Conservation (phyloP, 768 basidiomycete species). For the Strobilomyces confusus region DNA sequence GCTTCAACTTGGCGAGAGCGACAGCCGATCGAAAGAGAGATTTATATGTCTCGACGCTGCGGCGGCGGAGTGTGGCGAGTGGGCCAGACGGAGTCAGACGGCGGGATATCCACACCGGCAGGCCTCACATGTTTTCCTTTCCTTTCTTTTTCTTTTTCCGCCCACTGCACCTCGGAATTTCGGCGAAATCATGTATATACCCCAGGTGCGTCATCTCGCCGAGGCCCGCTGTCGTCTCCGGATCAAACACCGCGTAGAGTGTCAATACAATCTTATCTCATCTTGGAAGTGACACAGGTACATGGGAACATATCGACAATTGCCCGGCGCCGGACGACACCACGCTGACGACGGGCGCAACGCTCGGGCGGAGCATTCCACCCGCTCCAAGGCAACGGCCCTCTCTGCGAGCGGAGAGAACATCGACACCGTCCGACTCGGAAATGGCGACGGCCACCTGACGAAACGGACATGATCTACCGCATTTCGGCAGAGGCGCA, state of each 20-base stretch:
- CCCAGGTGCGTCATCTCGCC: conserved; percentile 30
- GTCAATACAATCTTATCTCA: conserved; percentile 24
- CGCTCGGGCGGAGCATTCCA: neutral
- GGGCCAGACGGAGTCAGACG: neutral
- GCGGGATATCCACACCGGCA: neutral
- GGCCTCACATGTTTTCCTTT: neutral
- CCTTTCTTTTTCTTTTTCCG: neutral
- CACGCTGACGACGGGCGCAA: neutral
- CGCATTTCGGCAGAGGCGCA: neutral
- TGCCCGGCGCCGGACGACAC: too few relatives aligned
- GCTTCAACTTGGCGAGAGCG: neutral
- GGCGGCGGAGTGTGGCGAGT: neutral
- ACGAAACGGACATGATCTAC: neutral
- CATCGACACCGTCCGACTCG: too few relatives aligned
- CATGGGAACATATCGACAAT: neutral
- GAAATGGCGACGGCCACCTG: neutral
- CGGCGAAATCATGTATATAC: neutral
- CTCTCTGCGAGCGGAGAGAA: too few relatives aligned
- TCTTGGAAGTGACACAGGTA: neutral
- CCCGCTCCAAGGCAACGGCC: too few relatives aligned
- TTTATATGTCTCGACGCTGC: neutral
- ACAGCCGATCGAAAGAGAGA: neutral
- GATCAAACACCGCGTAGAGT: conserved; percentile 18
- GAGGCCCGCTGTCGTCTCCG: conserved; percentile 8
- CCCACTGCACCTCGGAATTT: neutral